Evolutionary conservation across 306 rosid genomes (phyloP).

Genomic region (Pyrus betulifolia): DNA sequence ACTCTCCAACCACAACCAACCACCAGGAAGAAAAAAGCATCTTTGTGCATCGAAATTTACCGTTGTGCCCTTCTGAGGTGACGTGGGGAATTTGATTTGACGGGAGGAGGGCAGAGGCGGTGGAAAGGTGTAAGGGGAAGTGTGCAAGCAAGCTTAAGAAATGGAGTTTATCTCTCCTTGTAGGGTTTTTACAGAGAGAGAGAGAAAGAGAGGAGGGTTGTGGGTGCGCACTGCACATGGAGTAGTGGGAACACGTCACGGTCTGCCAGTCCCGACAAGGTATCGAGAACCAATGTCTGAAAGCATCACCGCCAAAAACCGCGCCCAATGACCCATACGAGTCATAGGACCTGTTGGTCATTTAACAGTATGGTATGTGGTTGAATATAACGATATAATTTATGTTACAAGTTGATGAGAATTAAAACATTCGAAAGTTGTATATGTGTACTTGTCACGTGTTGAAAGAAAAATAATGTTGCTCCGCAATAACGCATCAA

Average conservation of each 20-base stretch:
- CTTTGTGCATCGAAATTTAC: neutral
- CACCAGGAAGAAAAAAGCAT: neutral
- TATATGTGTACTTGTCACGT: too few relatives aligned
- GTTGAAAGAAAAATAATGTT: too few relatives aligned
- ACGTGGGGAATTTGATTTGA: slow-evolving; percentile 9
- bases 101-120: neutral
- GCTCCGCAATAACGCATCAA: too few relatives aligned
- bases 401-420: too few relatives aligned
- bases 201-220: neutral
- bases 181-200: neutral
- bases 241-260: slow-evolving; percentile 40
- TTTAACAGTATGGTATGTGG: too few relatives aligned
- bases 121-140: neutral
- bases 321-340: neutral
- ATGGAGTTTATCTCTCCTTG: neutral
- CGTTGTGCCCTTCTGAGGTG: neutral
- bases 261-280: slow-evolving; percentile 34
- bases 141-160: neutral
- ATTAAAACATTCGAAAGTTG: too few relatives aligned
- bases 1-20: neutral
- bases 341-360: too few relatives aligned
- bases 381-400: too few relatives aligned
- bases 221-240: slow-evolving; percentile 43
- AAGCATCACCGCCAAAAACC: slow-evolving; percentile 25
- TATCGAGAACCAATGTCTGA: slow-evolving; percentile 21